A percentile compares a stretch with the other conserved stretches of the same genome.
phyloP scores from a whole-genome alignment of 345 rosid species.

The Lepidium africanum region DNA sequence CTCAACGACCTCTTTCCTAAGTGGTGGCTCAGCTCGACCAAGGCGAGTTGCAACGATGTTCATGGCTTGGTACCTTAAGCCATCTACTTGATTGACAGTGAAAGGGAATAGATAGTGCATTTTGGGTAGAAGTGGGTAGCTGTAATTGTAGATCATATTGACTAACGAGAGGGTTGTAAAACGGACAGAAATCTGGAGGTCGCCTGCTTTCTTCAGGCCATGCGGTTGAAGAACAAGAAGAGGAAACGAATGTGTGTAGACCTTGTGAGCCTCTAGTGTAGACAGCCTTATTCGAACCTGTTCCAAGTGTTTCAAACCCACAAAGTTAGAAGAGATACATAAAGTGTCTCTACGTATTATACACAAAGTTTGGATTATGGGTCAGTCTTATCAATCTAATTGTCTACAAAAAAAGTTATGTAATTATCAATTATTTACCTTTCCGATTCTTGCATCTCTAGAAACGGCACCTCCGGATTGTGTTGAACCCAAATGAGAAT shows the following conservation, averaged over 20 bases:
- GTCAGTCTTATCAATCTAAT: too few species aligned
- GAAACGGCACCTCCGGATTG: conserved; percentile 23
- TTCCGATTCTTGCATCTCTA: conserved; percentile 67
- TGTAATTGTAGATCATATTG: conserved; percentile 51
- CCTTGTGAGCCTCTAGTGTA: conserved; percentile 63
- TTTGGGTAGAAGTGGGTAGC: conserved; percentile 70
- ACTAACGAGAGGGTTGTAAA: conserved; percentile 65
- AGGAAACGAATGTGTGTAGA: conserved; percentile 70
- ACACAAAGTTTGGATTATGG: too few species aligned
- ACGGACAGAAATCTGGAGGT: conserved; percentile 58
- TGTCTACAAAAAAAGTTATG: too few species aligned
- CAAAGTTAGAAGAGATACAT: background rate
- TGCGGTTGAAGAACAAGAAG: conserved; percentile 60
- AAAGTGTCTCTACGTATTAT: background rate
- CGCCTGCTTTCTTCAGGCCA: conserved; percentile 79
- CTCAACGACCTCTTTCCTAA: conserved; percentile 77
- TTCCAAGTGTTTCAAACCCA: background rate
- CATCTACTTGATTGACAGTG: conserved; percentile 73
- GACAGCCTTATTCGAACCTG: conserved; percentile 52
- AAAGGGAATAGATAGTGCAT: conserved; percentile 82
- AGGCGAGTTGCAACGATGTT: conserved; percentile 65
- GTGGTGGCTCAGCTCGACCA: conserved; percentile 79
- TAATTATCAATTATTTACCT: conserved; percentile 18
- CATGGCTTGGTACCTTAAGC: conserved; percentile 73
- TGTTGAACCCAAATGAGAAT: conserved; percentile 52